Conservation (phyloP, 2,329 filamentous ascomycete species). For the Verticillium tricorpus region DNA sequence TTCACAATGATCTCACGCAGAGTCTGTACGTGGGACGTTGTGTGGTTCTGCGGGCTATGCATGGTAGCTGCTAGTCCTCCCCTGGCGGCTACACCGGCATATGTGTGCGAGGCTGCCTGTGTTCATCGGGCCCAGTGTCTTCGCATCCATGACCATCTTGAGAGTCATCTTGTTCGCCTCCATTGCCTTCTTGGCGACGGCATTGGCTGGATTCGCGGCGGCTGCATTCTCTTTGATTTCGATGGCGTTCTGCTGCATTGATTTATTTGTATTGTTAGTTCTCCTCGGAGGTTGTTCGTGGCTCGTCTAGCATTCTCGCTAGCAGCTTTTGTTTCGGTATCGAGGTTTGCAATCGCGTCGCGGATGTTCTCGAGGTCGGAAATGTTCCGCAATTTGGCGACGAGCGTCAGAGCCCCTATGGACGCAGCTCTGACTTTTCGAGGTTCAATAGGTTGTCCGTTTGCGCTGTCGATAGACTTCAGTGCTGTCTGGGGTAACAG, state of each 20-base stretch:
- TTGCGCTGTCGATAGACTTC: constrained; percentile 4
- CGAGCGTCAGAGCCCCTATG: not conserved
- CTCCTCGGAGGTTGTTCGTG: constrained; percentile 3
- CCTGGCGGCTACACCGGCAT: not conserved
- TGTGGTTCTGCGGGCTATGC: constrained; percentile 2
- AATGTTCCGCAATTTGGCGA: constrained; percentile 3
- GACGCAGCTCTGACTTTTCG: not conserved
- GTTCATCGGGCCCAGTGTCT: not conserved
- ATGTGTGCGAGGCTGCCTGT: not conserved
- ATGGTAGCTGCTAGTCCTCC: constrained; percentile 3
- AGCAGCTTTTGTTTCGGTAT: constrained; percentile 1
- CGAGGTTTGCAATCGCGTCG: constrained; percentile 2
- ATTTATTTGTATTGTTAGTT: not conserved
- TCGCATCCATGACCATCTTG: not conserved
- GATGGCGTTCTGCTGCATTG: not conserved
- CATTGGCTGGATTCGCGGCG: not conserved
- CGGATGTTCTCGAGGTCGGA: constrained; percentile 1
- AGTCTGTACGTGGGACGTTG: not conserved
- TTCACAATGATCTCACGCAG: constrained; percentile 15
- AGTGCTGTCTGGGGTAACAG: constrained; percentile 4
- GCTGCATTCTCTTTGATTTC: not conserved
- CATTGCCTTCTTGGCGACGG: not conserved
- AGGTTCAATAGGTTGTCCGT: constrained; percentile 2
- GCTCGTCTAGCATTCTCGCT: constrained; percentile 1
- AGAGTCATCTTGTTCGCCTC: constrained; percentile 1